Evolutionary conservation across 2,329 filamentous ascomycete species (phyloP).

Genomic region (Colletotrichum tropicale): DNA sequence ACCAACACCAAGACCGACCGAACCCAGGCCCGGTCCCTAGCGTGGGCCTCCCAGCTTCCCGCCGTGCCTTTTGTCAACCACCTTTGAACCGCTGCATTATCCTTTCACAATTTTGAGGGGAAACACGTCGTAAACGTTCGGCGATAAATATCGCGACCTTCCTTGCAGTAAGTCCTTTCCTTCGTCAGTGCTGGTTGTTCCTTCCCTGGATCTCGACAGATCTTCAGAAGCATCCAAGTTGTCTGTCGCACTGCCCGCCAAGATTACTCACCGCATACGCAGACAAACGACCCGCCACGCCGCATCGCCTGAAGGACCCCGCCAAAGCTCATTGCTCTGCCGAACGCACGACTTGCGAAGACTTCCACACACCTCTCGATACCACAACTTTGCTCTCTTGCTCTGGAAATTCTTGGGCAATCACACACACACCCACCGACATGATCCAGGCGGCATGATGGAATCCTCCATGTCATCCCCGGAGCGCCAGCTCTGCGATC

Average conservation of each 20-base stretch:
- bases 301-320: slow-evolving; percentile 5
- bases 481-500: slow-evolving; percentile 84
- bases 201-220: background rate
- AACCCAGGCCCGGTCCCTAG: background rate
- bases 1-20: background rate
- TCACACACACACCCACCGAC: background rate
- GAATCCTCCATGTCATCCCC: slow-evolving; percentile 63
- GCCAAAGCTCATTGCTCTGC: slow-evolving; percentile 11
- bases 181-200: background rate
- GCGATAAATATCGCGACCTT: background rate
- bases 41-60: background rate
- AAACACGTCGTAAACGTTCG: background rate
- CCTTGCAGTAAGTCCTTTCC: background rate
- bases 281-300: slow-evolving; percentile 4
- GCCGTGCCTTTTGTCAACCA: background rate
- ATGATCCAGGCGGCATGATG: slow-evolving; percentile 41
- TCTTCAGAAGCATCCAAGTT: background rate
- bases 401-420: background rate
- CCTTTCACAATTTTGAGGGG: background rate
- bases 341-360: background rate
- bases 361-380: background rate
- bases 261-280: slow-evolving; percentile 15
- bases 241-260: background rate
- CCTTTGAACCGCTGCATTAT: background rate
- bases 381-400: background rate